phyloP scores from a whole-genome alignment of 805 yeast species.

The Nakazawaea ambrosiae region DNA sequence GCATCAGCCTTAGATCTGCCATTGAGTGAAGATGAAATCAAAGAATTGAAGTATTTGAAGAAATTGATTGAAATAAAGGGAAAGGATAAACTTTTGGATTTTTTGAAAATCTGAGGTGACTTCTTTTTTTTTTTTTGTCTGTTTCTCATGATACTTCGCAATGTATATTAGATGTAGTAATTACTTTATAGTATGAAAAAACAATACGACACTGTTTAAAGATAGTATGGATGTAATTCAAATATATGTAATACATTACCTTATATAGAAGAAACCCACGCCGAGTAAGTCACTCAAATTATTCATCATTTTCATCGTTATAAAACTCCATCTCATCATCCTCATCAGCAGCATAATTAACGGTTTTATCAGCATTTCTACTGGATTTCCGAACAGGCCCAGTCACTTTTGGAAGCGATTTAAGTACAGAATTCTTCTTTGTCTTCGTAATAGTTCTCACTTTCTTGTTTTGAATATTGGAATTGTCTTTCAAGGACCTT shows the following conservation, averaged over 20 bases:
- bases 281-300: background rate
- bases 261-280: background rate
- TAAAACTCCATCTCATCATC: slow-evolving; percentile 6
- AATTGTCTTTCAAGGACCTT: background rate
- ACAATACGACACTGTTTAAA: too few species aligned
- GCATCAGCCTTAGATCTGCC: slow-evolving; percentile 15
- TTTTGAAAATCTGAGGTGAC: slow-evolving; percentile 33
- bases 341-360: slow-evolving; percentile 26
- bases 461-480: background rate
- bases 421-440: slow-evolving; percentile 6
- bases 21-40: slow-evolving; percentile 32
- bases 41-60: slow-evolving; percentile 49
- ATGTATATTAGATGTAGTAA: too few species aligned
- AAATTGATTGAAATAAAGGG: slow-evolving; percentile 65
- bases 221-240: too few species aligned
- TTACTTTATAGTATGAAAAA: too few species aligned
- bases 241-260: too few species aligned
- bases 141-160: background rate
- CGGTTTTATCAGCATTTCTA: slow-evolving; percentile 16
- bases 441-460: slow-evolving; percentile 6
- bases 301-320: background rate
- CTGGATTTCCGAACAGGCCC: slow-evolving; percentile 4
- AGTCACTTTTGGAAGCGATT: background rate
- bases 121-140: too few species aligned
- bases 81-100: slow-evolving; percentile 51